A percentile compares a stretch with the other conserved stretches of the same genome.
phyloP scores from a whole-genome alignment of 495 filamentous ascomycete species.

The Daldinia vernicosa region DNA sequence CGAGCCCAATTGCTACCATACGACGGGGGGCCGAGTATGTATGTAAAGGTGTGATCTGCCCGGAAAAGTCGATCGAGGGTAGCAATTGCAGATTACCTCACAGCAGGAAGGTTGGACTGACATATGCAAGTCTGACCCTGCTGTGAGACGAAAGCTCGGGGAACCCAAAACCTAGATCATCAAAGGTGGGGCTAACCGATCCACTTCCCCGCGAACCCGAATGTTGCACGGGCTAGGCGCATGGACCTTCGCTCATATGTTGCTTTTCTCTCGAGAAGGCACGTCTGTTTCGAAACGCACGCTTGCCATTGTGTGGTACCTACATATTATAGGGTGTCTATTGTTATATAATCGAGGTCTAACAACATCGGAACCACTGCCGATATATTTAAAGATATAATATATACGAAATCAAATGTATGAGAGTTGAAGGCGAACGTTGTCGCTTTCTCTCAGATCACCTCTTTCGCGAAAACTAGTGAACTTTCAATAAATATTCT shows the following conservation, averaged over 20 bases:
- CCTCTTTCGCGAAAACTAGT: no score
- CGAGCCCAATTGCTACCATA: not conserved
- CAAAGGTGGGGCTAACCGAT: conserved; percentile 10
- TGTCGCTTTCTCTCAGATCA: no score
- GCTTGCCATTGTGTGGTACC: no score
- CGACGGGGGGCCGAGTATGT: not conserved
- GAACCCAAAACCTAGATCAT: conserved; percentile 1
- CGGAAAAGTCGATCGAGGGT: conserved; percentile 24
- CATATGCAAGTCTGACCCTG: conserved; percentile 29
- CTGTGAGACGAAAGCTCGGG: conserved; percentile 20
- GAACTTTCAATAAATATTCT: not conserved
- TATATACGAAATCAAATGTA: no score
- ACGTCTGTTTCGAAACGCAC: no score
- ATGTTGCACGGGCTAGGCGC: not conserved
- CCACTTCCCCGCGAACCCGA: conserved; percentile 40
- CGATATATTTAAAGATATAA: no score
- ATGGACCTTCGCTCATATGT: conserved; percentile 14
- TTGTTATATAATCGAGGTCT: no score
- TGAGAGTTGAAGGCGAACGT: no score
- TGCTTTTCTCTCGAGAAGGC: not conserved
- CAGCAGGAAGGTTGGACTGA: conserved; percentile 25
- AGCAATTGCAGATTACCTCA: conserved; percentile 28
- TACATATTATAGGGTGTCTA: no score
- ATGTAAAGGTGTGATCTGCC: not conserved
- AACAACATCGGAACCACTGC: no score